Evolutionary conservation across 495 filamentous ascomycete species (phyloP).

Genomic region (Xylaria grammica): DNA sequence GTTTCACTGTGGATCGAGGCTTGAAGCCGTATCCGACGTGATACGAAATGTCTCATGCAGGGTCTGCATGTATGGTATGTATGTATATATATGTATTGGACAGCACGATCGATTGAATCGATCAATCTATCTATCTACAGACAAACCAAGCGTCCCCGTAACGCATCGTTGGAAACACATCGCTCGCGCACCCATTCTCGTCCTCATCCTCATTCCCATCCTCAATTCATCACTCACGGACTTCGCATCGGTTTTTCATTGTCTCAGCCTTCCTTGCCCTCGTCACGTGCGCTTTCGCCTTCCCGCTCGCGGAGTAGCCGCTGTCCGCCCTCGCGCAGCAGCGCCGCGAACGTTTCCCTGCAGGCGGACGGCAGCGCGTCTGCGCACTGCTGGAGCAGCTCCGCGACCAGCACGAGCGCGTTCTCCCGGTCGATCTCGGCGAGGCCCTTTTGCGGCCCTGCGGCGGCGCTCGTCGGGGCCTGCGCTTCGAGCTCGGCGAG

Average conservation of each 20-base stretch:
- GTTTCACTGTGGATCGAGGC: no score
- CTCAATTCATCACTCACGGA: no score
- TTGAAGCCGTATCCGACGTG: background rate
- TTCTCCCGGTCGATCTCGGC: conserved; percentile 65
- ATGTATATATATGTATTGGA: background rate
- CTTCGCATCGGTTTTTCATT: background rate
- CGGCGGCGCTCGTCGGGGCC: conserved; percentile 31
- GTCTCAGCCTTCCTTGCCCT: background rate
- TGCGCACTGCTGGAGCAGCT: conserved; percentile 58
- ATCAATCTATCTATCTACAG: conserved; percentile 4
- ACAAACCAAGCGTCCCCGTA: background rate
- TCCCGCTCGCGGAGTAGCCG: conserved; percentile 8
- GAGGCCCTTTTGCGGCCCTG: conserved; percentile 34
- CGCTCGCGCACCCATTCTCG: background rate
- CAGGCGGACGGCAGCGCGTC: background rate
- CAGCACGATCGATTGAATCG: background rate
- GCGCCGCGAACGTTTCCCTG: background rate
- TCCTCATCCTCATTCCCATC: background rate
- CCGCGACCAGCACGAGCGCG: conserved; percentile 63
- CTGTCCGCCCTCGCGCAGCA: conserved; percentile 6
- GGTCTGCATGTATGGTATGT: background rate
- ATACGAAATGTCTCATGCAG: conserved; percentile 4
- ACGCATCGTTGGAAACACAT: background rate
- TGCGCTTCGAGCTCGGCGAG: conserved; percentile 14
- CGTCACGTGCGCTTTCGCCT: no score